Percentiles rank a stretch among this genome's conserved stretches.
Conservation (phyloP, 441 rosid species). For the Heliophila coronopifolia region DNA sequence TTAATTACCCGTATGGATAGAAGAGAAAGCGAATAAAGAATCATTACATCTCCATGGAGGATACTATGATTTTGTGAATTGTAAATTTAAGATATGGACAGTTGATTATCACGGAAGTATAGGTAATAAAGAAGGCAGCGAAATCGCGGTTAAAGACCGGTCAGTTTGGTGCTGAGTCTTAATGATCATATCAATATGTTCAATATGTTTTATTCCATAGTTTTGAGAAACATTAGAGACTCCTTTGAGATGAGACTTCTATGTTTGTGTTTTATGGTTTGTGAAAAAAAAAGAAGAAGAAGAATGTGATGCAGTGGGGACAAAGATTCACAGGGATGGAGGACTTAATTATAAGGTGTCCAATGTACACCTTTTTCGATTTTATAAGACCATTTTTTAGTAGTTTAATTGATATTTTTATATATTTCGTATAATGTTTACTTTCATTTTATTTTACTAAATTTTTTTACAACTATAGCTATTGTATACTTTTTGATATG, state of each 20-base stretch:
- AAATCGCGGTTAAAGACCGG: conserved; percentile 40
- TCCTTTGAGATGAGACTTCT: neutral
- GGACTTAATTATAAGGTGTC: too few species aligned
- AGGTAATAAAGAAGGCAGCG: conserved; percentile 24
- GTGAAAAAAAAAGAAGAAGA: too few species aligned
- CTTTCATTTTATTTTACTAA: too few species aligned
- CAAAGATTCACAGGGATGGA: too few species aligned
- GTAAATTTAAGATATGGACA: conserved; percentile 91
- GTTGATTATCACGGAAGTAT: conserved; percentile 52
- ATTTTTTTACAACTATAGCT: too few species aligned
- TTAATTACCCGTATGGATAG: conserved; percentile 90
- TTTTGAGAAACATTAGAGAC: conserved; percentile 10
- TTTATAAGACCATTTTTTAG: too few species aligned
- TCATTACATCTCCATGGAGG: conserved; percentile 72
- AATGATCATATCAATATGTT: conserved; percentile 8
- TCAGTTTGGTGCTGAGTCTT: conserved; percentile 49
- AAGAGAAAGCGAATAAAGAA: conserved; percentile 63
- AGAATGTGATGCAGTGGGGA: too few species aligned
- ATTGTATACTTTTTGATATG: too few species aligned
- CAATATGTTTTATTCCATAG: neutral
- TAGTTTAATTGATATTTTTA: too few species aligned
- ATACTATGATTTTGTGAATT: conserved; percentile 68
- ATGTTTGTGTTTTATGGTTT: conserved; percentile 13
- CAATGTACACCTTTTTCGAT: too few species aligned
- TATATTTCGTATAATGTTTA: too few species aligned